phyloP scores from a whole-genome alignment of 257 asterid species.

The Handroanthus guayacan region DNA sequence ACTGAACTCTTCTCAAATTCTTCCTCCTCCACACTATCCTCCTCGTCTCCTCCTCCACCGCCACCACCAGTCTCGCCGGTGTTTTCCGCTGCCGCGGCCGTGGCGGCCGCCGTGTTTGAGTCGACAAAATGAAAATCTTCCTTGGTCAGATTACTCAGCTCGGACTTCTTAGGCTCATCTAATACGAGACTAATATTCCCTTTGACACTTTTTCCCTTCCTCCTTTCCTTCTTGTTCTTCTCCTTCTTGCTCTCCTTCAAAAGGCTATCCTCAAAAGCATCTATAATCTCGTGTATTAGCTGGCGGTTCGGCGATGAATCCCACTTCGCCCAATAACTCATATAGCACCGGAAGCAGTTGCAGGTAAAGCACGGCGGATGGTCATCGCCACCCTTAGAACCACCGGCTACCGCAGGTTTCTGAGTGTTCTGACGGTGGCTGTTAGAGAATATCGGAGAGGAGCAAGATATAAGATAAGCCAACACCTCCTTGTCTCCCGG shows the following conservation, averaged over 20 bases:
- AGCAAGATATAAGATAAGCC: slow-evolving; percentile 72
- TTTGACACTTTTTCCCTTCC: slow-evolving; percentile 50
- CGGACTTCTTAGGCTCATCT: slow-evolving; percentile 42
- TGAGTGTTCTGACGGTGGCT: slow-evolving; percentile 32
- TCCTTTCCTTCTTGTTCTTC: slow-evolving; percentile 49
- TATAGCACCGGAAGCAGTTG: slow-evolving; percentile 77
- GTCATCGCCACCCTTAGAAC: slow-evolving; percentile 53
- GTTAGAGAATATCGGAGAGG: slow-evolving; percentile 45
- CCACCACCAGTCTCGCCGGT: slow-evolving; percentile 26
- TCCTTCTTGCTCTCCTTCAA: slow-evolving; percentile 47
- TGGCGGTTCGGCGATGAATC: slow-evolving; percentile 75
- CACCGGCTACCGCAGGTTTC: slow-evolving; percentile 29
- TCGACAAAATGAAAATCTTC: slow-evolving; percentile 39
- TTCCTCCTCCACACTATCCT: slow-evolving; percentile 40
- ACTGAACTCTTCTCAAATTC: slow-evolving; percentile 64
- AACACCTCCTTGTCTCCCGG: slow-evolving; percentile 62
- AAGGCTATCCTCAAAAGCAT: slow-evolving; percentile 66
- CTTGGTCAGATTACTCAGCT: slow-evolving; percentile 37
- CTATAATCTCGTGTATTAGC: slow-evolving; percentile 71
- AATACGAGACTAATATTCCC: slow-evolving; percentile 25
- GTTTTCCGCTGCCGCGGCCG: slow-evolving; percentile 36
- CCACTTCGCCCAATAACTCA: slow-evolving; percentile 79
- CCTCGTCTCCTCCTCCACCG: slow-evolving; percentile 29
- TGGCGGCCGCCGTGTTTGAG: slow-evolving; percentile 32
- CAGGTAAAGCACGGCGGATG: slow-evolving; percentile 65